Percentiles rank a stretch among this genome's conserved stretches.
phyloP scores from a whole-genome alignment of 768 basidiomycete species.

The Auriscalpium microsporum region DNA sequence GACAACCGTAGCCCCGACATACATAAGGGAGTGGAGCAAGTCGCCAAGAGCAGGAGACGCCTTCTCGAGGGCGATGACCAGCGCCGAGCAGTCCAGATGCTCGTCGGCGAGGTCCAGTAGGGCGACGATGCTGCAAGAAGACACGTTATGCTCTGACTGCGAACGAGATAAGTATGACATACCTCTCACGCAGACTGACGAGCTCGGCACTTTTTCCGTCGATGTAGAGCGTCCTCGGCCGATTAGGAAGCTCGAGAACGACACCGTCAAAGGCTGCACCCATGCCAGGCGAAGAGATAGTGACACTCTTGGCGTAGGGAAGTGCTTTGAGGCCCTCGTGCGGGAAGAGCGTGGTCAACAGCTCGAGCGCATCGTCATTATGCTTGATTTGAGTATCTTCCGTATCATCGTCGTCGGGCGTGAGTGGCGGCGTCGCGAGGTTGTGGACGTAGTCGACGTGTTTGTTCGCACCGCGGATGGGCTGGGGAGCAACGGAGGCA shows the following conservation, averaged over 20 bases:
- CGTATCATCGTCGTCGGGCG: constrained; percentile 58
- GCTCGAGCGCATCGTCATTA: constrained; percentile 60
- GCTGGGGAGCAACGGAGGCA: constrained; percentile 16
- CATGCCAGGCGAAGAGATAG: constrained; percentile 60
- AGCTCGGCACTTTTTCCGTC: constrained; percentile 75
- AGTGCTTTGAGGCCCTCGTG: constrained; percentile 57
- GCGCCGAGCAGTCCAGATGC: constrained; percentile 63
- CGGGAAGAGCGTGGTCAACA: constrained; percentile 75
- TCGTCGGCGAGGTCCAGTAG: constrained; percentile 85
- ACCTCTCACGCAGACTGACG: constrained; percentile 82
- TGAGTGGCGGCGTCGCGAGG: constrained; percentile 67
- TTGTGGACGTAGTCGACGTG: constrained; percentile 20
- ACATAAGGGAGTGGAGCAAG: constrained; percentile 84
- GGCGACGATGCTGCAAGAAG: constrained; percentile 59
- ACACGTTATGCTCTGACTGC: neutral
- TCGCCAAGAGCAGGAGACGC: constrained; percentile 61
- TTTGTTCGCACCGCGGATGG: constrained; percentile 14
- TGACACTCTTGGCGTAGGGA: constrained; percentile 67
- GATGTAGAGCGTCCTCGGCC: constrained; percentile 72
- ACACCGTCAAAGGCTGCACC: constrained; percentile 69
- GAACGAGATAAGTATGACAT: constrained; percentile 12
- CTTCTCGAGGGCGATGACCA: constrained; percentile 75
- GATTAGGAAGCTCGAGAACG: constrained; percentile 64
- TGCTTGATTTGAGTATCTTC: constrained; percentile 34
- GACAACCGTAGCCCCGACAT: constrained; percentile 81